Conservation (phyloP, 768 basidiomycete genomes). For the Termitomyces sp. region DNA sequence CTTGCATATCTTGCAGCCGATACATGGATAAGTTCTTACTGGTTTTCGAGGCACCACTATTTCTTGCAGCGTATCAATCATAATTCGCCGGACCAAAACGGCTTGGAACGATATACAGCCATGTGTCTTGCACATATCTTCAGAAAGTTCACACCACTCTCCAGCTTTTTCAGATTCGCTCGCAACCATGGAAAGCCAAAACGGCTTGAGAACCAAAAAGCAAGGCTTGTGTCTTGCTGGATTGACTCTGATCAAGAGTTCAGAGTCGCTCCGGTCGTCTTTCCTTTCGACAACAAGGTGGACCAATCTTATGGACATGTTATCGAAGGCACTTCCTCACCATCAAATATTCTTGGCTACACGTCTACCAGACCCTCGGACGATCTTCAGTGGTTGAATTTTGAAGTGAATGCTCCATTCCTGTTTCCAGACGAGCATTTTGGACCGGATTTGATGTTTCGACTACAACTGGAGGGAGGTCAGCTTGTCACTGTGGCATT, state of each 20-base stretch:
- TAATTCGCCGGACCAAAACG: background rate
- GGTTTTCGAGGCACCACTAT: background rate
- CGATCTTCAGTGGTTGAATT: background rate
- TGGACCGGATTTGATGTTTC: background rate
- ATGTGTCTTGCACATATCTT: background rate
- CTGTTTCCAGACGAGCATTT: background rate
- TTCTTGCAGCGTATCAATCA: background rate
- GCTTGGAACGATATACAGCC: too few relatives aligned
- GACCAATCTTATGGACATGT: too few relatives aligned
- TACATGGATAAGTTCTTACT: background rate
- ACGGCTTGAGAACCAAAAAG: background rate
- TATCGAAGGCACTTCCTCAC: too few relatives aligned
- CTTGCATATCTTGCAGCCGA: background rate
- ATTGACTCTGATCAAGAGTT: background rate
- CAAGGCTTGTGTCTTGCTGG: conserved; percentile 1
- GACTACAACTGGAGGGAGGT: background rate
- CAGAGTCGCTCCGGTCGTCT: too few relatives aligned
- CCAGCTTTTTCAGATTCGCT: background rate
- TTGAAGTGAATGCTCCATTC: background rate
- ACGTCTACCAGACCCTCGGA: too few relatives aligned
- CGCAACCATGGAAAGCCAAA: background rate
- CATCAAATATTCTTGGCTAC: too few relatives aligned
- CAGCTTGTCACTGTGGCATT: too few relatives aligned
- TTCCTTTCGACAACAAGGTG: background rate
- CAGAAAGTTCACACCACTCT: background rate